Conservation (phyloP, 306 rosid species). For the Mimosa bimucronata region DNA sequence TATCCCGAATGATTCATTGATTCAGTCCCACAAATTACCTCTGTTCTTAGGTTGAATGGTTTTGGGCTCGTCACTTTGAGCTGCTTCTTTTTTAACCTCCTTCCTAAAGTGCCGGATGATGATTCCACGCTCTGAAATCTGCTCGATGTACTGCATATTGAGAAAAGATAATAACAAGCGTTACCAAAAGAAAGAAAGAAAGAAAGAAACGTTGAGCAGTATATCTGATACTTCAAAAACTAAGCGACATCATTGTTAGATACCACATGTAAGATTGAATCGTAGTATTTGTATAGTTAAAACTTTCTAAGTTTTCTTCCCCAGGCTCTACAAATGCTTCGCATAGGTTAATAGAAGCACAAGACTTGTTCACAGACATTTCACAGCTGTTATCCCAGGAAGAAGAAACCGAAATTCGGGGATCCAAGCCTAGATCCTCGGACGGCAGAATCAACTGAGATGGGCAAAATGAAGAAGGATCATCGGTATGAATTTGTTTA, state of each 20-base stretch:
- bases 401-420: constrained; percentile 56
- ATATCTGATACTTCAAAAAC: neutral
- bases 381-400: constrained; percentile 75
- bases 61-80: constrained; percentile 67
- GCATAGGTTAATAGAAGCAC: neutral
- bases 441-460: constrained; percentile 65
- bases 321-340: neutral
- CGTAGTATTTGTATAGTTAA: neutral
- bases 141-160: constrained; percentile 60
- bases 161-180: constrained; percentile 26
- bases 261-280: neutral
- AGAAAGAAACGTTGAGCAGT: neutral
- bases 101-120: constrained; percentile 54
- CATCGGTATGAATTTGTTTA: constrained; percentile 42
- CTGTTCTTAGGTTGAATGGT: constrained; percentile 94
- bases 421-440: constrained; percentile 75
- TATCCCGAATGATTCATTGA: neutral
- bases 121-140: constrained; percentile 82
- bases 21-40: constrained; percentile 48
- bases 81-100: constrained; percentile 76
- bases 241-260: neutral
- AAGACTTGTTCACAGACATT: constrained; percentile 59
- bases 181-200: constrained; percentile 29
- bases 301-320: neutral
- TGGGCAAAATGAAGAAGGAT: constrained; percentile 50